phyloP scores from a whole-genome alignment of 768 basidiomycete species.

The Tylopilus subfusipes region DNA sequence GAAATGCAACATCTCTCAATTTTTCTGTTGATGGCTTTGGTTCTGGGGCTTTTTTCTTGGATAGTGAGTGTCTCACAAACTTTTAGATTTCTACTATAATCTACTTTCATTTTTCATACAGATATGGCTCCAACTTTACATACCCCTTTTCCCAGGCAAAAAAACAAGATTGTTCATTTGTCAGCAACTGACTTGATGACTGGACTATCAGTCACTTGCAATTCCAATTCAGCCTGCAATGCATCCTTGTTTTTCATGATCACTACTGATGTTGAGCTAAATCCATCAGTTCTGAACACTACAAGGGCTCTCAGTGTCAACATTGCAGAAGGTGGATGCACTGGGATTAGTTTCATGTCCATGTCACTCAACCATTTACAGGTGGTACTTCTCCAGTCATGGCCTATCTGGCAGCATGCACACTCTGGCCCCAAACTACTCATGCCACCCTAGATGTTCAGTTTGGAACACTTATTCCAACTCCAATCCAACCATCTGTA shows the following conservation, averaged over 20 bases:
- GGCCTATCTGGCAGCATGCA: neutral
- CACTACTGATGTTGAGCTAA: neutral
- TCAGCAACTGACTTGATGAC: too few relatives aligned
- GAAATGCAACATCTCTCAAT: too few relatives aligned
- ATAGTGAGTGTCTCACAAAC: neutral
- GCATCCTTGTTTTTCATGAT: too few relatives aligned
- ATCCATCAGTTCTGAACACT: neutral
- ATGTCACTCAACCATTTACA: too few relatives aligned
- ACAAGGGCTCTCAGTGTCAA: neutral
- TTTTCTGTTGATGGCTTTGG: neutral
- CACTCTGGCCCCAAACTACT: neutral
- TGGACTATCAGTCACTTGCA: too few relatives aligned
- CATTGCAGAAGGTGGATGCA: neutral
- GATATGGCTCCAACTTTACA: too few relatives aligned
- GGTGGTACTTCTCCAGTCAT: neutral
- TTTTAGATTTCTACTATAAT: too few relatives aligned
- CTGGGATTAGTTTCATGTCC: too few relatives aligned
- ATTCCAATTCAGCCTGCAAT: too few relatives aligned
- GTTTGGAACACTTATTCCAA: neutral
- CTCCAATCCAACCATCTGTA: neutral
- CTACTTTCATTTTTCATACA: too few relatives aligned
- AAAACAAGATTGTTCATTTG: too few relatives aligned
- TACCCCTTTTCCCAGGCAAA: too few relatives aligned
- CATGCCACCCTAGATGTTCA: conserved; percentile 5
- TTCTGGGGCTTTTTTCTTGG: neutral